Evolutionary conservation across 495 filamentous ascomycete species (phyloP).

Genomic region (Aspergillus egyptiacus): DNA sequence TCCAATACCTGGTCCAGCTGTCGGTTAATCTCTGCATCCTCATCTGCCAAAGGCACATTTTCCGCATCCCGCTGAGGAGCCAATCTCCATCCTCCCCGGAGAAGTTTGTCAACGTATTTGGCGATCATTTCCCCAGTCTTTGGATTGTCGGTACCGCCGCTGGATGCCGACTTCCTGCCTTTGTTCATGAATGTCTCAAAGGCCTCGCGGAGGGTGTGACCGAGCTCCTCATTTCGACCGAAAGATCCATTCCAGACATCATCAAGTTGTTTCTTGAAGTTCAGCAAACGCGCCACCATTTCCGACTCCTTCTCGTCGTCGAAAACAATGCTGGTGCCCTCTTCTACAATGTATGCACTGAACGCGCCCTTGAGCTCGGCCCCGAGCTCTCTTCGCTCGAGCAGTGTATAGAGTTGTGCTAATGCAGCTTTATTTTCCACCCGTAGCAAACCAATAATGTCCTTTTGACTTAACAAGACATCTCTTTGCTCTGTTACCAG

Average conservation of each 20-base stretch:
- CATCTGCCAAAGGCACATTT: conserved; percentile 61
- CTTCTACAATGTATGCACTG: conserved; percentile 66
- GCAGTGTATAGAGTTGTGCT: conserved; percentile 68
- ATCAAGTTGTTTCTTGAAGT: conserved; percentile 77
- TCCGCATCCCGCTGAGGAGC: conserved; percentile 40
- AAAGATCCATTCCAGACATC: conserved; percentile 67
- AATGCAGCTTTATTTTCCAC: conserved; percentile 59
- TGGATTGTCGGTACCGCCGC: conserved; percentile 73
- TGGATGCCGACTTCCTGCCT: conserved; percentile 55
- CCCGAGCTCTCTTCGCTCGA: conserved; percentile 59
- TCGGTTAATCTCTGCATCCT: conserved; percentile 81
- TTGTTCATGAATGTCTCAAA: conserved; percentile 91
- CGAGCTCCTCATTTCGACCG: conserved; percentile 63
- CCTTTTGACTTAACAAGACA: conserved; percentile 54
- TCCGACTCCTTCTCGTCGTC: conserved; percentile 69
- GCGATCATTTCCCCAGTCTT: conserved; percentile 98
- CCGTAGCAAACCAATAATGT: conserved; percentile 63
- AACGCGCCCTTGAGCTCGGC: conserved; percentile 63
- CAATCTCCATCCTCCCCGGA: conserved; percentile 79
- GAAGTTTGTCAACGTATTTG: conserved; percentile 87
- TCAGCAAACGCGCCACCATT: conserved; percentile 81
- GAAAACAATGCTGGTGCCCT: conserved; percentile 73
- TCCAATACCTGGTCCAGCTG: conserved; percentile 89
- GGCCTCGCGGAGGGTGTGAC: conserved; percentile 70
- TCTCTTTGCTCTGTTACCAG: conserved; percentile 57